Percentiles rank a stretch among this genome's conserved stretches.
These are phyloP conservation scores for Nepenthes mirabilis DNA, from an alignment of 148 eudicot genomes.

Conservation along the genomic window DNA sequence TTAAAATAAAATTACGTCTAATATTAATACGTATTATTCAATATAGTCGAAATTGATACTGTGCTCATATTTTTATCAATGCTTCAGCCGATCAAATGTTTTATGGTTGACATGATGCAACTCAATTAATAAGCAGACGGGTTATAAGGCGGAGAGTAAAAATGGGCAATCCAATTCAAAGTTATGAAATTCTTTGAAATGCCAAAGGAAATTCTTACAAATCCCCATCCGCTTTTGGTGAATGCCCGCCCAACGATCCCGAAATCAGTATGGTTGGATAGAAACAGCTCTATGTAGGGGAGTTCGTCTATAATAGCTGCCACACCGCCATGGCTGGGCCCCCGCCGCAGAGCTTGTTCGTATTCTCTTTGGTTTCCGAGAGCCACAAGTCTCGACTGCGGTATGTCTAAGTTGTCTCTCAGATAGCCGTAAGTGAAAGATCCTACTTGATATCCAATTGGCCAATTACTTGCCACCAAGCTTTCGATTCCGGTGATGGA, in stretches of 20 bases:
- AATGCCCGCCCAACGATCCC: slow-evolving; percentile 9
- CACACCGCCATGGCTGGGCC: slow-evolving; percentile 15
- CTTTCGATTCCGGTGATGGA: slow-evolving; percentile 63
- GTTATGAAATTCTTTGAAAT: no score
- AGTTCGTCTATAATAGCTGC: slow-evolving; percentile 12
- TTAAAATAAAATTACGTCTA: no score
- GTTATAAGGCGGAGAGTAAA: no score
- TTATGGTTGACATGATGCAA: no score
- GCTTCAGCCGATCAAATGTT: no score
- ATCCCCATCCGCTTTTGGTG: slow-evolving; percentile 14
- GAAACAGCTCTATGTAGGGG: slow-evolving; percentile 13
- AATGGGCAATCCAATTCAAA: no score
- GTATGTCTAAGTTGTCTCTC: slow-evolving; percentile 48
- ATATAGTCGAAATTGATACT: no score
- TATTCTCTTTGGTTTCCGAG: slow-evolving; percentile 58
- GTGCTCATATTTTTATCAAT: no score
- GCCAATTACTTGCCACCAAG: slow-evolving; percentile 30
- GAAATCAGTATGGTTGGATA: background rate
- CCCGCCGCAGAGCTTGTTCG: slow-evolving; percentile 33
- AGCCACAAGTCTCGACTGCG: slow-evolving; percentile 47
- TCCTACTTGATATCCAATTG: slow-evolving; percentile 67
- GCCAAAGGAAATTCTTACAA: slow-evolving; percentile 7
- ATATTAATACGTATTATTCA: no score
- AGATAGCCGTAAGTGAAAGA: slow-evolving; percentile 65
- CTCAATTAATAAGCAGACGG: no score